These are phyloP conservation scores for Scedosporium boydii DNA, from an alignment of 2,329 filamentous ascomycete species.

Conservation along the genomic window DNA sequence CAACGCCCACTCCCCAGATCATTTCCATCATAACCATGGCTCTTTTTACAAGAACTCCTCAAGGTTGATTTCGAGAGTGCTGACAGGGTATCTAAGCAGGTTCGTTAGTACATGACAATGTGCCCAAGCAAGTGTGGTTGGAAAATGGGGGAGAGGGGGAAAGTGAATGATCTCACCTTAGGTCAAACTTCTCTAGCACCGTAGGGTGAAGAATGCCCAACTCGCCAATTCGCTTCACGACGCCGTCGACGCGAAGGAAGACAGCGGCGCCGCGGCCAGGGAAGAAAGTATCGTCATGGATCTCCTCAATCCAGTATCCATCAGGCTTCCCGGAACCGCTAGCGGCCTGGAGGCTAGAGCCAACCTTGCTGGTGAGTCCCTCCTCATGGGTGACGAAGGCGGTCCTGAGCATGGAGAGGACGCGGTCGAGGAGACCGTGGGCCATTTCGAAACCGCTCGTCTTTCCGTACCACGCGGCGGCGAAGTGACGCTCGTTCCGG, in stretches of 20 bases:
- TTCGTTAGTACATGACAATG: conserved; percentile 3
- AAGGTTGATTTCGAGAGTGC: conserved; percentile 87
- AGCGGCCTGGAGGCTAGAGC: not conserved
- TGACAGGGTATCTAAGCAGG: conserved; percentile 69
- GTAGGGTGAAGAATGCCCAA: conserved; percentile 92
- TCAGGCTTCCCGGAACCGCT: conserved; percentile 43
- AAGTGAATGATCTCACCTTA: conserved; percentile 41
- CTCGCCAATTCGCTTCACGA: conserved; percentile 70
- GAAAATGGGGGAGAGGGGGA: not conserved
- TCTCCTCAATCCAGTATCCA: conserved; percentile 90
- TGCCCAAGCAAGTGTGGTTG: conserved; percentile 12
- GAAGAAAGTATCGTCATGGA: conserved; percentile 88
- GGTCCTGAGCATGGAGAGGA: conserved; percentile 85
- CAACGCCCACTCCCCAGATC: not conserved
- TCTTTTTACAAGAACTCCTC: conserved; percentile 70
- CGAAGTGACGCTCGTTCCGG: conserved; percentile 89
- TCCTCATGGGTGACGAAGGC: conserved; percentile 72
- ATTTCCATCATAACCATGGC: conserved; percentile 7
- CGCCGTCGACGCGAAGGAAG: conserved; percentile 63
- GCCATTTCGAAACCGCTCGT: conserved; percentile 91
- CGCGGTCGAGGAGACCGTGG: conserved; percentile 83
- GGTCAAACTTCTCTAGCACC: conserved; percentile 86
- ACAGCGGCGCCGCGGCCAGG: conserved; percentile 80
- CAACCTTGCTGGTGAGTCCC: conserved; percentile 41
- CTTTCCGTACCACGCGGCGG: conserved; percentile 93